Evolutionary conservation across 139 green algal species (phyloP).

Genomic region (Picocystis salinarum): DNA sequence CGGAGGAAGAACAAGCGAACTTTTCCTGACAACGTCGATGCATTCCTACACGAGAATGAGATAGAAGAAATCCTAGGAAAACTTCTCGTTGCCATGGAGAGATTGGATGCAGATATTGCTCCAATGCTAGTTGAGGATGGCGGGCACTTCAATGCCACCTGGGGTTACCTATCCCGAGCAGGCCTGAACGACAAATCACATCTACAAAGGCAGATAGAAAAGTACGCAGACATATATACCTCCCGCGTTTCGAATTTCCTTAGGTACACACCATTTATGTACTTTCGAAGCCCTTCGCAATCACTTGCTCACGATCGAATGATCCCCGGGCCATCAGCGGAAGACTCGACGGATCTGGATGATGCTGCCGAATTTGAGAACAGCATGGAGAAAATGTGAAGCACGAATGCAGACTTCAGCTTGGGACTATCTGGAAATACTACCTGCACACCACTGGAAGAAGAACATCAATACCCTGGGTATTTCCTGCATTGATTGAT

Average conservation of each 20-base stretch:
- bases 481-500: no score
- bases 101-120: slow-evolving; percentile 62
- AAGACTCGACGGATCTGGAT: no score
- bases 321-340: no score
- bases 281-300: slow-evolving; percentile 59
- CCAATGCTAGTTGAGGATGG: slow-evolving; percentile 68
- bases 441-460: no score
- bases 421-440: no score
- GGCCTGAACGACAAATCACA: slow-evolving; percentile 92
- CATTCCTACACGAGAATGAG: slow-evolving; percentile 17
- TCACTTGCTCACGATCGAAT: slow-evolving; percentile 52
- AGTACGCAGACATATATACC: slow-evolving; percentile 39
- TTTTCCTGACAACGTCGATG: not conserved
- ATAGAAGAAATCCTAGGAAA: slow-evolving; percentile 56
- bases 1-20: slow-evolving; percentile 13
- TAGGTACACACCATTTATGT: slow-evolving; percentile 75
- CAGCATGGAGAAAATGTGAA: no score
- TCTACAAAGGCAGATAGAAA: slow-evolving; percentile 86
- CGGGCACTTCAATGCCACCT: slow-evolving; percentile 62
- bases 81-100: slow-evolving; percentile 71
- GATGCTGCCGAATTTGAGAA: no score
- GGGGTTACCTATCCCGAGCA: slow-evolving; percentile 67
- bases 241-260: slow-evolving; percentile 80
- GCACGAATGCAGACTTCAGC: no score
- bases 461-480: no score